Evolutionary conservation across 1,139 yeast species (phyloP).

Genomic region (Saccharomyces hybrid): DNA sequence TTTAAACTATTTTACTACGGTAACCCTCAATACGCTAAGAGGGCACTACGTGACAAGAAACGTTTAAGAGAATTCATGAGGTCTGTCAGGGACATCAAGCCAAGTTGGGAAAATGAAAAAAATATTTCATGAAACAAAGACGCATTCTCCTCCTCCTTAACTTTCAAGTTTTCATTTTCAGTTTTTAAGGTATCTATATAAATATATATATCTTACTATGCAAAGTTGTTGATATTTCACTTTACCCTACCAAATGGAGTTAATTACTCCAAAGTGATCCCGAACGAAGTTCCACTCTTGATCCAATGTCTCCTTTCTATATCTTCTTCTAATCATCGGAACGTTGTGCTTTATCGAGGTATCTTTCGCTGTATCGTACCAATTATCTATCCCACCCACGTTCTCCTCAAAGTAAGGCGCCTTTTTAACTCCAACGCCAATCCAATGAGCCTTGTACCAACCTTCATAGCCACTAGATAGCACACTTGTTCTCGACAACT

Average conservation of each 20-base stretch:
- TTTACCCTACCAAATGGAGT: background rate
- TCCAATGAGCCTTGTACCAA: constrained; percentile 80
- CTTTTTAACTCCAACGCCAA: constrained; percentile 41
- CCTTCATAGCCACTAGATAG: constrained; percentile 86
- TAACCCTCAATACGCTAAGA: constrained; percentile 15
- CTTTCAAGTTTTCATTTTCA: no score
- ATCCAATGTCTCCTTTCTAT: constrained; percentile 21
- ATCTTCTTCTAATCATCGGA: constrained; percentile 23
- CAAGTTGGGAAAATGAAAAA: constrained; percentile 27
- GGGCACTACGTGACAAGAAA: constrained; percentile 12
- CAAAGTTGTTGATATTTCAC: background rate
- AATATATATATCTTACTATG: background rate
- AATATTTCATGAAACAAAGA: background rate
- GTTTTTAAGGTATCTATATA: background rate
- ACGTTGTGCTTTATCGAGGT: constrained; percentile 29
- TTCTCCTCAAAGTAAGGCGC: constrained; percentile 15
- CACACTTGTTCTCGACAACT: constrained; percentile 36
- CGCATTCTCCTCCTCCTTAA: background rate
- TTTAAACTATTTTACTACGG: constrained; percentile 31
- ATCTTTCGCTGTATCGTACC: constrained; percentile 26
- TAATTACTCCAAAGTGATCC: constrained; percentile 7
- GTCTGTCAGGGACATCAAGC: constrained; percentile 29
- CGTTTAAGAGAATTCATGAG: constrained; percentile 23
- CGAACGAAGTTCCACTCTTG: constrained; percentile 25
- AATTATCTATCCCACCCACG: constrained; percentile 22